Base-by-base conservation (phyloP, 176 grass and related monocot genomes). In the Eremochloa ophiuroides region DNA sequence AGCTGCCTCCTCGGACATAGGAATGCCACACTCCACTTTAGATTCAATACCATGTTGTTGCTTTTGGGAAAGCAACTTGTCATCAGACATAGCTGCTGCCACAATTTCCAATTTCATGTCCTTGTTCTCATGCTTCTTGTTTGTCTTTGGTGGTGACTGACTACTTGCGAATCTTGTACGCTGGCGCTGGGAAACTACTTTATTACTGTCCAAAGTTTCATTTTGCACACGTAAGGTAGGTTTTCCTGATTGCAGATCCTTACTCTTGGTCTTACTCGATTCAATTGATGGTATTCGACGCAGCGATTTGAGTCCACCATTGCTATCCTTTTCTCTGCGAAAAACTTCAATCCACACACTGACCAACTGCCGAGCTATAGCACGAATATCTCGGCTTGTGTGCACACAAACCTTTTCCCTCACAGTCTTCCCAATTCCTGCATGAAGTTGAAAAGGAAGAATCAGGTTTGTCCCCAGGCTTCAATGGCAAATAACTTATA, bases 391-490 rank as follows among this genome's bases (percentile, higher is more conserved):
- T 87, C 96, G 84, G 81, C 96, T 99, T 75, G 96, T 95, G 83
- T 99, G 96, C 79, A 99, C 76, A 81, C 96, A 99, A 62, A 99
- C 96, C 73, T 99, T 99, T 73, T 99, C 96, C 68, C 95, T 95
- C 63, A 99, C 80, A 35, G 96, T 99, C 82, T 74, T 99, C 55
- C 96, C 96, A 61, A 99, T 93, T 42, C 96, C 96, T 90, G 74
- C 40, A 86, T 47, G 20, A 82, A 85, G 13, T 73, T 82, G 31
- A 85, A 55, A 60, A 26, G 69, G 20, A 81, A 65, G 23, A 78
- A 78, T 85, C 33, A 64, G 72, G 55, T 43, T 75, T 74, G 42
- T 76, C n/a, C 26, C 28, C 3, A 80, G 51, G 37, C 46, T 59
- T 43, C 38, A 74, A 68, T 23, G 76, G 39, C 30, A 46, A 62